Base-by-base conservation (phyloP, 345 rosid genomes). In the Murraya paniculata region DNA sequence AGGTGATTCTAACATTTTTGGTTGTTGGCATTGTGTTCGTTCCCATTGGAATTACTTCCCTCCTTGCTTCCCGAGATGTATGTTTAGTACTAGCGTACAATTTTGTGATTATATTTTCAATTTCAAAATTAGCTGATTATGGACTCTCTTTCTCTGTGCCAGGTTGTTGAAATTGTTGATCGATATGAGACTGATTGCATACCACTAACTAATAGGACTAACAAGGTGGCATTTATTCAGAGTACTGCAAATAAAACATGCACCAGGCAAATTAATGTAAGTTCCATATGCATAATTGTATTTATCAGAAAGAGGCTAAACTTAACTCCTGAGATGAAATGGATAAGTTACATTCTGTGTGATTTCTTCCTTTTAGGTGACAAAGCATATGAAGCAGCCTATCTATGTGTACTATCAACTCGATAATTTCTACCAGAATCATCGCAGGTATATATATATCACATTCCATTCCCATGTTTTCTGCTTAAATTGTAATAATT, bases 391-490 rank as follows among this genome's bases (percentile, higher is more conserved):
- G 99, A 91, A 91, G 87, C 79, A 81, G 62, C 98, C 99, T 74
- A 79, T 97, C 76, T 92, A 89, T 85, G 92, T 94, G 35, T 96
- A 96, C 84, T 96, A 96, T 89, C 98, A 96, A 86, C 98, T 97
- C 61, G 98, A 97, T 79, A 94, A 94, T 87, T 96, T 94, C 85
- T 96, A 96, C 84, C 99, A 96, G 88, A 96, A 96, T 85, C 99
- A 97, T 82, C 95, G 99, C 78, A 89, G 98, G 98, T 94, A 87
- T 77, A 70, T 77, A 70, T 77, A 13, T 53, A 77, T 82, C 59
- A 18, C 58, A 22, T 75, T 30, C 60, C 75, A 41, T 59, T 78
- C 19, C 58, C 77, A 7, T 77, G 31, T 69, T 48, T 48, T 74
- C 56, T 74, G 66, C 39, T 39, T 27, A 60, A 50, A 13, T 56